phyloP scores from a whole-genome alignment of 805 yeast species.

The Zygosaccharomyces rouxii region DNA sequence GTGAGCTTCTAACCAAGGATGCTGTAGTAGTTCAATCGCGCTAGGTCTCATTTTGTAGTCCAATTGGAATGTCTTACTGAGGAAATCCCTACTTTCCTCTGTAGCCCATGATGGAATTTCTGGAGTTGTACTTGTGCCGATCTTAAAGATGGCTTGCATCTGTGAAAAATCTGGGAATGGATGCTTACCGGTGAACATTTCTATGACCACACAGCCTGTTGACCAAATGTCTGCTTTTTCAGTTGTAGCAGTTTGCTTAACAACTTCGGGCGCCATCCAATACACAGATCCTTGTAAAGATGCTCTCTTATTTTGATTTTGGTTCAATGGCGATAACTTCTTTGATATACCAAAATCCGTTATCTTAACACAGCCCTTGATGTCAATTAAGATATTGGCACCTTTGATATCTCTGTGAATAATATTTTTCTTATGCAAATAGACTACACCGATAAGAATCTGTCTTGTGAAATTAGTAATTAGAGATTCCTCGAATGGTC shows the following conservation, averaged over 20 bases:
- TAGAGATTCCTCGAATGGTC: slow-evolving; percentile 75
- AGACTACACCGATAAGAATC: slow-evolving; percentile 67
- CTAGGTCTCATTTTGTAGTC: slow-evolving; percentile 71
- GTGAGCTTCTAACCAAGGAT: slow-evolving; percentile 37
- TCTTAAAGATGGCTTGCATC: slow-evolving; percentile 94
- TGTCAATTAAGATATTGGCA: slow-evolving; percentile 77
- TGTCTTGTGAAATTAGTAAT: slow-evolving; percentile 70
- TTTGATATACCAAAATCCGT: slow-evolving; percentile 84
- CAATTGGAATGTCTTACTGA: slow-evolving; percentile 62
- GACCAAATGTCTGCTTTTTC: slow-evolving; percentile 97
- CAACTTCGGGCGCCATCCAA: slow-evolving; percentile 99
- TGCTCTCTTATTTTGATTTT: slow-evolving; percentile 50
- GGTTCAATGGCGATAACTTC: slow-evolving; percentile 54
- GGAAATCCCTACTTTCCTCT: slow-evolving; percentile 60
- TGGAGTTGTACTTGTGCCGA: slow-evolving; percentile 83
- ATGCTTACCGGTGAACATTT: slow-evolving; percentile 93
- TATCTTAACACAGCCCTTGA: slow-evolving; percentile 75
- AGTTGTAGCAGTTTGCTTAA: slow-evolving; percentile 86
- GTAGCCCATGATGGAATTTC: slow-evolving; percentile 72
- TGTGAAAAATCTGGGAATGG: slow-evolving; percentile 94
- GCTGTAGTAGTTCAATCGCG: slow-evolving; percentile 64
- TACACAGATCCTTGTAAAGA: slow-evolving; percentile 92
- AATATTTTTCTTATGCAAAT: slow-evolving; percentile 69
- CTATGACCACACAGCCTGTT: slow-evolving; percentile 88
- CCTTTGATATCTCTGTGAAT: slow-evolving; percentile 88